These are phyloP conservation scores for Eutypa lata DNA, from an alignment of 2,329 filamentous ascomycete species.

Conservation along the genomic window DNA sequence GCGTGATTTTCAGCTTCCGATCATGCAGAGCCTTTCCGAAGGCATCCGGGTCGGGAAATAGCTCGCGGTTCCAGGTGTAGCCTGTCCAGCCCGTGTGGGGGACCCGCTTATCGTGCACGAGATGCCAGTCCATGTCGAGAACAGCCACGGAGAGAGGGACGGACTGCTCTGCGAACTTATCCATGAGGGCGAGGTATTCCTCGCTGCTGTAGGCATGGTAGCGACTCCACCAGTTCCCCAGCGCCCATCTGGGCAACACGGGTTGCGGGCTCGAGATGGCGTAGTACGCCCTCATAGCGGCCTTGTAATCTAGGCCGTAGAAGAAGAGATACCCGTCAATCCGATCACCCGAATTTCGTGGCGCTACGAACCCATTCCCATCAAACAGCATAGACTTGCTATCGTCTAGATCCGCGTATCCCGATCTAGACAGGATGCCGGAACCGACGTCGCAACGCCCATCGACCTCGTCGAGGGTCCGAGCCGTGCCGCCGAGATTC, in stretches of 20 bases:
- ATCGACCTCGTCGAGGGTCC: constrained; percentile 53
- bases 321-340: constrained; percentile 59
- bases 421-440: constrained; percentile 48
- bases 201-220: constrained; percentile 56
- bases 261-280: constrained; percentile 55
- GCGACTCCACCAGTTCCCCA: constrained; percentile 66
- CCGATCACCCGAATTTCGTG: constrained; percentile 42
- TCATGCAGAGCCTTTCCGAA: constrained; percentile 52
- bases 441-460: constrained; percentile 47
- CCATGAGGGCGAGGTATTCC: constrained; percentile 56
- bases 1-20: constrained; percentile 49
- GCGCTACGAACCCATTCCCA: constrained; percentile 47
- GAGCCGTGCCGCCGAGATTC: constrained; percentile 43
- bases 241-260: constrained; percentile 51
- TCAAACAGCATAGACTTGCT: constrained; percentile 55
- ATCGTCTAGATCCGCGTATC: constrained; percentile 53
- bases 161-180: constrained; percentile 46
- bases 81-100: constrained; percentile 55
- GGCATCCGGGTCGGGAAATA: constrained; percentile 53
- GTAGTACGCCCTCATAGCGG: constrained; percentile 52
- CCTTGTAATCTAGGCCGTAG: constrained; percentile 55
- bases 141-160: constrained; percentile 59
- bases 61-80: constrained; percentile 58
- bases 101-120: constrained; percentile 45
- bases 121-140: constrained; percentile 66